These are phyloP conservation scores for Helminthosporium solani DNA, from an alignment of 2,329 filamentous ascomycete species.

Conservation along the genomic window DNA sequence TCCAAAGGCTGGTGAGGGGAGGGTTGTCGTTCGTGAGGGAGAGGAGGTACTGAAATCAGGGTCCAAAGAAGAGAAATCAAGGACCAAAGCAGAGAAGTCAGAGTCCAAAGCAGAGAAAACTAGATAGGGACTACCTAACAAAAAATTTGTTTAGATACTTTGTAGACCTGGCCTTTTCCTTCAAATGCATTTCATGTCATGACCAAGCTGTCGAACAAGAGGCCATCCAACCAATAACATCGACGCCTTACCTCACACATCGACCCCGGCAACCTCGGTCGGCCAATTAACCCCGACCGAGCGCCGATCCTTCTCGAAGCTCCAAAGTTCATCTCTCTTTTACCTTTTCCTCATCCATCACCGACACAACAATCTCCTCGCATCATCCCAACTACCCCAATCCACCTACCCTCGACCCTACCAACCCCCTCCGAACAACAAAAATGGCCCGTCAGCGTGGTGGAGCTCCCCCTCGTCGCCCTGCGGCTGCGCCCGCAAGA, in stretches of 20 bases:
- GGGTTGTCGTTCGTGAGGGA: slow-evolving; percentile 2
- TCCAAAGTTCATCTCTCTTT: slow-evolving; percentile 17
- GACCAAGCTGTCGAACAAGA: too few relatives aligned
- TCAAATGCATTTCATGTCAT: too few relatives aligned
- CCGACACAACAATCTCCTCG: slow-evolving; percentile 7
- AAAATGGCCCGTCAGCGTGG: slow-evolving; percentile 54
- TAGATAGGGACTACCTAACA: too few relatives aligned
- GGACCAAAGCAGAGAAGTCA: too few relatives aligned
- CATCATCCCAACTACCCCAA: slow-evolving; percentile 9
- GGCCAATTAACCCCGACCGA: slow-evolving; percentile 7
- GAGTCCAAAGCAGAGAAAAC: too few relatives aligned
- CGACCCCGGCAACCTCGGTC: slow-evolving; percentile 1
- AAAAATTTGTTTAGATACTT: not conserved
- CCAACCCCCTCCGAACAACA: slow-evolving; percentile 12
- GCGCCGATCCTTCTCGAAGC: slow-evolving; percentile 31
- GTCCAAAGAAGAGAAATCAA: not conserved
- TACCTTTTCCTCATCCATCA: slow-evolving; percentile 17
- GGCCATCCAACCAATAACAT: not conserved
- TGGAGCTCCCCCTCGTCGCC: slow-evolving; percentile 48
- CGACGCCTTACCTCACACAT: too few relatives aligned
- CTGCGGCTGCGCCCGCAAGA: slow-evolving; percentile 44
- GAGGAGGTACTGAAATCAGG: not conserved
- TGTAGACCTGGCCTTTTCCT: too few relatives aligned
- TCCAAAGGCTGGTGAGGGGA: slow-evolving; percentile 3
- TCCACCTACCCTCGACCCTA: slow-evolving; percentile 4